These are phyloP conservation scores for Colletotrichum gigasporum DNA, from an alignment of 2,329 filamentous ascomycete genomes.

Conservation along the genomic window DNA sequence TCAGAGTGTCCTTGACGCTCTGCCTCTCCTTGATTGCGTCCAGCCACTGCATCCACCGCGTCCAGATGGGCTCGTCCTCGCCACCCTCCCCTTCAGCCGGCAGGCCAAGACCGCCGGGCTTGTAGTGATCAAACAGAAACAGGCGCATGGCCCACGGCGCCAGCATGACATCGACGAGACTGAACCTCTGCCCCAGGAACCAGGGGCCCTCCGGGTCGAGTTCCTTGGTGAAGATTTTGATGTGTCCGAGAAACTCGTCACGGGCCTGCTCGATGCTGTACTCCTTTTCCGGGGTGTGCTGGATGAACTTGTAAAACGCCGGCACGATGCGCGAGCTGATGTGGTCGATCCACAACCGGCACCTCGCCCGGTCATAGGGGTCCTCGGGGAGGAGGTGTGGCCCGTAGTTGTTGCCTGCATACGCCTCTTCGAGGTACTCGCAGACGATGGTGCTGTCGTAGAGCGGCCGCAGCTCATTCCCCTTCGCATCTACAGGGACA, in stretches of 20 bases:
- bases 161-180: slow-evolving; percentile 74
- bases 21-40: slow-evolving; percentile 65
- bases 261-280: slow-evolving; percentile 64
- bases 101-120: slow-evolving; percentile 62
- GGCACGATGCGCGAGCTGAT: slow-evolving; percentile 74
- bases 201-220: slow-evolving; percentile 69
- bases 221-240: slow-evolving; percentile 69
- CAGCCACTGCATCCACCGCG: slow-evolving; percentile 72
- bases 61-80: slow-evolving; percentile 67
- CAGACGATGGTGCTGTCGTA: slow-evolving; percentile 79
- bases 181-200: slow-evolving; percentile 72
- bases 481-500: slow-evolving; percentile 47
- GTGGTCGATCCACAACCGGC: slow-evolving; percentile 80
- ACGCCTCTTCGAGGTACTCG: slow-evolving; percentile 81
- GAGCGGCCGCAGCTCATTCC: slow-evolving; percentile 62
- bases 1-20: slow-evolving; percentile 75
- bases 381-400: slow-evolving; percentile 66
- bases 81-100: slow-evolving; percentile 41
- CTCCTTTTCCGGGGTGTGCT: slow-evolving; percentile 60
- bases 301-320: slow-evolving; percentile 70
- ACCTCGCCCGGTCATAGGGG: slow-evolving; percentile 71
- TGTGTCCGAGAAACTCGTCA: slow-evolving; percentile 63
- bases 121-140: slow-evolving; percentile 81
- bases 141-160: slow-evolving; percentile 78
- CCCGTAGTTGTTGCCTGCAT: slow-evolving; percentile 55